Conservation (phyloP, 345 rosid species). For the Bruguiera sexangula region DNA sequence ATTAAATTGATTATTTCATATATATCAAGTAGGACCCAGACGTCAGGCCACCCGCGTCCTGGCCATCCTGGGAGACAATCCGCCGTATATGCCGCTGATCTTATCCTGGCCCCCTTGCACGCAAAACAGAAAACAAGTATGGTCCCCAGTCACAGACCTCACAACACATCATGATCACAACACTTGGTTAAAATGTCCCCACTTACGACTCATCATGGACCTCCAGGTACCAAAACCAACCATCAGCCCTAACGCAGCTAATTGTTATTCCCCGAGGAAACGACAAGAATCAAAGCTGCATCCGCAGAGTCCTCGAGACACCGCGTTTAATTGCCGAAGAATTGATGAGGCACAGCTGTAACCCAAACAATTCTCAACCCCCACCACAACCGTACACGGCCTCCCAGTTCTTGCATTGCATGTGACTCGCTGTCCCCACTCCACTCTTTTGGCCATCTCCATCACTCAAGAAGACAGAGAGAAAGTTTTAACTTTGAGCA, state of each 20-base stretch:
- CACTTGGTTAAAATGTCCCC: too few species aligned
- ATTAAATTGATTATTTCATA: background rate
- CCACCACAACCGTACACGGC: background rate
- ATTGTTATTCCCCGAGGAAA: background rate
- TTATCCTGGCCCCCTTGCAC: background rate
- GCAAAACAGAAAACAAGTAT: background rate
- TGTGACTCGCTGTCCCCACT: constrained; percentile 24
- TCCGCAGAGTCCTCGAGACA: constrained; percentile 17
- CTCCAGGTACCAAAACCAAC: background rate
- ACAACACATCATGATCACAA: too few species aligned
- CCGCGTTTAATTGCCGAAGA: constrained; percentile 32
- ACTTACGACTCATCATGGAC: background rate
- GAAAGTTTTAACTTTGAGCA: background rate
- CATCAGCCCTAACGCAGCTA: background rate
- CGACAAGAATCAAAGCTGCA: background rate
- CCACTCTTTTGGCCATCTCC: background rate
- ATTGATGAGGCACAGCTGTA: constrained; percentile 54
- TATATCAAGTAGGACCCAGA: background rate
- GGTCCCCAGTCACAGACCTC: too few species aligned
- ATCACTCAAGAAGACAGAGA: background rate
- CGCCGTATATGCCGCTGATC: constrained; percentile 7
- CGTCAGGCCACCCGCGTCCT: constrained; percentile 7
- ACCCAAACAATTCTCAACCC: constrained; percentile 29
- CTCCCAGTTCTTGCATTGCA: constrained; percentile 14
- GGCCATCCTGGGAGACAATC: constrained; percentile 6